Conservation (phyloP, 192 early-diverging fungal genomes). For the Coemansia sp. region DNA sequence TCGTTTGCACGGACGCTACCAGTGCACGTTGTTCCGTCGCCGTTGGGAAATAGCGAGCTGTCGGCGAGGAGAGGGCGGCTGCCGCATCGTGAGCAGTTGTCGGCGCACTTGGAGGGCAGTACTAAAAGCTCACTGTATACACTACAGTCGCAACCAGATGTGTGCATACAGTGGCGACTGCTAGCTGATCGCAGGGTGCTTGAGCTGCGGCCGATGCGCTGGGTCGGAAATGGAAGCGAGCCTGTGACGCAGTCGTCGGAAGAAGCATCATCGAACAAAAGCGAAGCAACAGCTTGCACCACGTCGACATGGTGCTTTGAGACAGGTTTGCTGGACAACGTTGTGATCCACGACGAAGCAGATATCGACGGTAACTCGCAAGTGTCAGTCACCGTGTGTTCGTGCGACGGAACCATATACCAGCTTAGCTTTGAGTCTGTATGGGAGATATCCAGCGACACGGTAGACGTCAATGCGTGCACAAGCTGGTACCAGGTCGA, state of each 20-base stretch:
- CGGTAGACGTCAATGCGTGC: constrained; percentile 25
- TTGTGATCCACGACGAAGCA: constrained; percentile 27
- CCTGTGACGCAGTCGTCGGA: neutral
- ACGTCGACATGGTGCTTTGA: constrained; percentile 48
- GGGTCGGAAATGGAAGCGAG: constrained; percentile 18
- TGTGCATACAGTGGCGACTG: constrained; percentile 52
- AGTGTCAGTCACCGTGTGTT: constrained; percentile 32
- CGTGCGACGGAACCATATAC: constrained; percentile 33
- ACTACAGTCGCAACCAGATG: constrained; percentile 38
- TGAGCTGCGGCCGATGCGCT: constrained; percentile 48
- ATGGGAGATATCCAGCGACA: constrained; percentile 37
- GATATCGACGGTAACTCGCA: constrained; percentile 10
- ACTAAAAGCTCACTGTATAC: constrained; percentile 35
- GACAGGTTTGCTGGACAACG: constrained; percentile 20
- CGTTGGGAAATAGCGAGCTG: neutral
- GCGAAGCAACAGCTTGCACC: constrained; percentile 15
- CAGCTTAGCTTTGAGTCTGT: constrained; percentile 37
- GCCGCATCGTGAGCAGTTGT: constrained; percentile 24
- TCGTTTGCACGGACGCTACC: constrained; percentile 27
- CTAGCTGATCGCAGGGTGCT: constrained; percentile 36
- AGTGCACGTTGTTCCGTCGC: constrained; percentile 42
- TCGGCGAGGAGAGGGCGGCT: constrained; percentile 2
- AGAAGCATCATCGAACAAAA: neutral
- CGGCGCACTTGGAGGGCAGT: constrained; percentile 32
- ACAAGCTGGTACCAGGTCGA: constrained; percentile 44